Conservation (phyloP, 164 flowering plant genomes). For the Macadamia integrifolia region DNA sequence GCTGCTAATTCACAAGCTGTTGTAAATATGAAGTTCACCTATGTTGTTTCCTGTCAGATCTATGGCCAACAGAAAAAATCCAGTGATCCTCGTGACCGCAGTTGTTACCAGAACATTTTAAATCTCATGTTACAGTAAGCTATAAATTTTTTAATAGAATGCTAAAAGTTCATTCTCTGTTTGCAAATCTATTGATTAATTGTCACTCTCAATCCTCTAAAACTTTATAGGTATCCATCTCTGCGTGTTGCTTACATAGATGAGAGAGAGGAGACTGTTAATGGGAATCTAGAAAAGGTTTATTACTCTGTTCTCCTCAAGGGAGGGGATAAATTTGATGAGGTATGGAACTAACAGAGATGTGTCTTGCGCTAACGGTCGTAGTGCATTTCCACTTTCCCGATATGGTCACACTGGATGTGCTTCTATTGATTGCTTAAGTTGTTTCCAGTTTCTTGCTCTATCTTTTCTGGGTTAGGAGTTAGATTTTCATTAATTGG, state of each 20-base stretch:
- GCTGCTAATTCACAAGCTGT: constrained; percentile 56
- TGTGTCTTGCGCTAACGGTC: too few species aligned
- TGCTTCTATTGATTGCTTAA: too few species aligned
- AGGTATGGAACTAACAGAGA: constrained; percentile 41
- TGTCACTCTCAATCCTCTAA: constrained; percentile 1
- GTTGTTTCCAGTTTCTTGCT: too few species aligned
- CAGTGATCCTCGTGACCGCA: constrained; percentile 47
- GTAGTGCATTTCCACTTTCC: too few species aligned
- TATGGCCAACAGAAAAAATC: constrained; percentile 89
- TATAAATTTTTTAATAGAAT: not conserved
- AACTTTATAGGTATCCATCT: constrained; percentile 64
- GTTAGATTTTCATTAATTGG: too few species aligned
- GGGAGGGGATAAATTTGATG: constrained; percentile 92
- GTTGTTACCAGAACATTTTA: constrained; percentile 73
- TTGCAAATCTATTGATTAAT: constrained; percentile 8
- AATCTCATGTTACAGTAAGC: constrained; percentile 89
- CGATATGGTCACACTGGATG: too few species aligned
- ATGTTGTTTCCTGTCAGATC: constrained; percentile 96
- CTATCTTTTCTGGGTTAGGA: too few species aligned
- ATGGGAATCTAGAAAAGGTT: constrained; percentile 54
- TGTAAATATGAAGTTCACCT: constrained; percentile 92
- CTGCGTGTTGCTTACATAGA: constrained; percentile 94
- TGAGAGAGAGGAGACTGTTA: constrained; percentile 67
- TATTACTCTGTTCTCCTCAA: constrained; percentile 92
- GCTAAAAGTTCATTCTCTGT: not conserved